Evolutionary conservation across 805 yeast species (phyloP).

Genomic region (Starmera dryadoides): DNA sequence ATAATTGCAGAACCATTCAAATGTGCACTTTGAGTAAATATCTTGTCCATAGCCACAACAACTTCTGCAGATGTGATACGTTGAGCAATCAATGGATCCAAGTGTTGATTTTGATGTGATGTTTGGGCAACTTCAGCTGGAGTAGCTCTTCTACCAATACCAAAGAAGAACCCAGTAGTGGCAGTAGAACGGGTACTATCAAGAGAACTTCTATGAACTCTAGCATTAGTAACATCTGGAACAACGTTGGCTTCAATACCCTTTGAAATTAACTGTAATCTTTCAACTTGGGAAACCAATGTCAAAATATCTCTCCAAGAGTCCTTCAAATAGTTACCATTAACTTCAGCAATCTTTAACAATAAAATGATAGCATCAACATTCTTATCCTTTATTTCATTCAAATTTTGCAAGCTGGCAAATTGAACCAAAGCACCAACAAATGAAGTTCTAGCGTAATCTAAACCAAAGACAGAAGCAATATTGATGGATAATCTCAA

Average conservation of each 20-base stretch:
- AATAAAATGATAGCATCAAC: constrained; percentile 72
- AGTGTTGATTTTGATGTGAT: constrained; percentile 64
- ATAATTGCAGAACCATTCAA: constrained; percentile 81
- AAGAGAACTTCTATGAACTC: constrained; percentile 37
- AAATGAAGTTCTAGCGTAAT: constrained; percentile 82
- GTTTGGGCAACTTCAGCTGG: constrained; percentile 63
- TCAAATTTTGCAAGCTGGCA: constrained; percentile 69
- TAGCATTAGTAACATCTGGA: constrained; percentile 80
- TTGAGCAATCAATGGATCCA: constrained; percentile 50
- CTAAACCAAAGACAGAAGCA: constrained; percentile 76
- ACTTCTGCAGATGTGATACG: constrained; percentile 58
- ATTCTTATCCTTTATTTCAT: constrained; percentile 72
- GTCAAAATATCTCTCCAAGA: constrained; percentile 85
- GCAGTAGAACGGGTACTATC: constrained; percentile 42
- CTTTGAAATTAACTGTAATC: constrained; percentile 79
- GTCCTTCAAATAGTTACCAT: constrained; percentile 64
- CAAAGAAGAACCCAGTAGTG: constrained; percentile 43
- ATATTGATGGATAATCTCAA: constrained; percentile 75
- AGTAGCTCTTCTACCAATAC: constrained; percentile 46
- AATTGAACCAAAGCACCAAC: constrained; percentile 86
- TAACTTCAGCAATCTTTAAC: constrained; percentile 68
- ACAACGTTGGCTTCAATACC: constrained; percentile 79
- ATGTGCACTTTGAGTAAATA: constrained; percentile 75
- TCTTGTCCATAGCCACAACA: constrained; percentile 76
- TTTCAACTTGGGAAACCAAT: constrained; percentile 84